These are phyloP conservation scores for Aspergillus bridgeri DNA, from an alignment of 495 filamentous ascomycete genomes.

Conservation along the genomic window DNA sequence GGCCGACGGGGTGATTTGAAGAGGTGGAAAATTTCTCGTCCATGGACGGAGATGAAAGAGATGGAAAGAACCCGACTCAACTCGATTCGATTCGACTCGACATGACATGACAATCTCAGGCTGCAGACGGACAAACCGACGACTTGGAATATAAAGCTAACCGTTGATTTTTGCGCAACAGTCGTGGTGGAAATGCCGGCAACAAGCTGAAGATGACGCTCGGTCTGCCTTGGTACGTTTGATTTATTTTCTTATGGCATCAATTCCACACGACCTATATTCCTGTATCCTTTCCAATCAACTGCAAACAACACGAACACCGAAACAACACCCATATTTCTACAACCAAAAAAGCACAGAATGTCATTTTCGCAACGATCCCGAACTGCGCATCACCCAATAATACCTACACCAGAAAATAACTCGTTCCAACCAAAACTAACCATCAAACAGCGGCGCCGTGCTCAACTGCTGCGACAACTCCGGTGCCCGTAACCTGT, in stretches of 20 bases:
- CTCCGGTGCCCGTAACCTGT: constrained; percentile 97
- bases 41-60: too few relatives aligned
- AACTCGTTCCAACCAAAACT: constrained; percentile 6
- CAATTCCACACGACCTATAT: too few relatives aligned
- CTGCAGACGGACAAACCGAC: not conserved
- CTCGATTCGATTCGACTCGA: not conserved
- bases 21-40: not conserved
- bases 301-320: constrained; percentile 5
- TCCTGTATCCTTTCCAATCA: not conserved
- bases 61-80: not conserved
- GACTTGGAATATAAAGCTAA: constrained; percentile 25
- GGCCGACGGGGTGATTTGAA: not conserved
- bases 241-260: not conserved
- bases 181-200: constrained; percentile 87
- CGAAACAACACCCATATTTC: not conserved
- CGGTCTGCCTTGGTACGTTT: constrained; percentile 96
- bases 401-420: too few relatives aligned
- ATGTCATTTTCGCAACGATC: not conserved
- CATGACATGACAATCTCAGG: not conserved
- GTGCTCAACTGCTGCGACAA: constrained; percentile 98
- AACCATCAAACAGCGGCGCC: constrained; percentile 64
- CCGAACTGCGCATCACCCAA: not conserved
- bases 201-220: constrained; percentile 99
- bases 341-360: too few relatives aligned
- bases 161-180: constrained; percentile 26